These are phyloP conservation scores for Leptomonas seymouri DNA, from an alignment of 208 protist genomes.

Conservation along the genomic window DNA sequence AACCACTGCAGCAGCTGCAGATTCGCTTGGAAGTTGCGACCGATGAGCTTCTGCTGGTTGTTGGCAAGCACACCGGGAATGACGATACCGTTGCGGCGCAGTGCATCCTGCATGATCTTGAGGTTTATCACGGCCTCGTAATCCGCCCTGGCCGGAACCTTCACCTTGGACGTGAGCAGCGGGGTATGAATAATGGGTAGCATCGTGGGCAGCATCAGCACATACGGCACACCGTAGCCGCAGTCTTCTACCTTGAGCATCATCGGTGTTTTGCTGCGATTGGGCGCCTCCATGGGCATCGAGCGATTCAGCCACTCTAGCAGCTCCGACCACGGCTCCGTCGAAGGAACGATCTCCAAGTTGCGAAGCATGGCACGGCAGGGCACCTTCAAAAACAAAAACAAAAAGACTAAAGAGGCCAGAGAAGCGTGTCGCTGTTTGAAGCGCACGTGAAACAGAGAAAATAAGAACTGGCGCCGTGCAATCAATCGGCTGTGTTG, in stretches of 20 bases:
- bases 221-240: constrained; percentile 90
- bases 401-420: too few relatives aligned
- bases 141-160: constrained; percentile 86
- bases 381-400: too few relatives aligned
- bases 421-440: too few relatives aligned
- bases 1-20: constrained; percentile 98
- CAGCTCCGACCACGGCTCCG: constrained; percentile 65
- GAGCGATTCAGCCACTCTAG: constrained; percentile 77
- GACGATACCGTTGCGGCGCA: constrained; percentile 88
- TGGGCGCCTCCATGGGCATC: constrained; percentile 40
- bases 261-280: constrained; percentile 32
- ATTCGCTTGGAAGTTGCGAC: constrained; percentile 97
- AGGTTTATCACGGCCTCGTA: constrained; percentile 97
- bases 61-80: constrained; percentile 73
- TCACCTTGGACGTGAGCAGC: constrained; percentile 90
- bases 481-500: too few relatives aligned
- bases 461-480: too few relatives aligned
- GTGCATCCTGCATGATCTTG: constrained; percentile 94
- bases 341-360: constrained; percentile 58
- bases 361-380: constrained; percentile 45
- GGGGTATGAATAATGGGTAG: constrained; percentile 84
- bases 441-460: too few relatives aligned
- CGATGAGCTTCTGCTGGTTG: constrained; percentile 91
- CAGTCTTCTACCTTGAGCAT: constrained; percentile 84
- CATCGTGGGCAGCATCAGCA: constrained; percentile 93